Evolutionary conservation across 441 rosid genomes (phyloP), one percentile per base, ranked within the genome.

Genomic region (Adansonia madagascariensis): DNA sequence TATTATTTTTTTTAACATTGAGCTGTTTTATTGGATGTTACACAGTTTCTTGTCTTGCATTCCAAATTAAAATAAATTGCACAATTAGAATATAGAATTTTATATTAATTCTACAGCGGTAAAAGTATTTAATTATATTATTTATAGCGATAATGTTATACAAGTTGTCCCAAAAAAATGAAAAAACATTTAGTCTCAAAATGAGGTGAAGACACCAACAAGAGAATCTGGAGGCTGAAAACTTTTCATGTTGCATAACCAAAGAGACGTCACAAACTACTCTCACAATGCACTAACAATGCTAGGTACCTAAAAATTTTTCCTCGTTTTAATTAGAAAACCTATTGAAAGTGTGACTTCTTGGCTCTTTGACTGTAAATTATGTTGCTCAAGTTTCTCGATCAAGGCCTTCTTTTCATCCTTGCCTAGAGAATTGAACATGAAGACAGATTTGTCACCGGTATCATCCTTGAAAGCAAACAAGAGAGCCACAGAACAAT

Each of bases 391-490:
- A 31, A 91, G 92, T 78, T 86, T 94, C 82, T 83, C 79, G 18
- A 91, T 80, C 81, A 91, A 91, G 41, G 93, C 93, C 66, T 85
- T 82, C 91, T 89, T 84, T 83, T 31, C 97, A 46, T 86, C 91
- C 59, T 92, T 93, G 3, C 91, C 50, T 53, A 92, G 97, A 74
- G 92, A 57, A 63, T 88, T 88, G 90, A 94, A 94, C 83, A 76
- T 88, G 94, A 94, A 94, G 61, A 94, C 90, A 8, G 98, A 94
- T 79, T 94, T 94, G 75, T 94, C 98, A 3, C 98, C 98, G 0
- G 92, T 89, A 78, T 60, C 64, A 24, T 60, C 64, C 39, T 53
- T 71, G 12, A 78, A 82, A 63, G 18, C 2, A 43, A 70, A 74
- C 60, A 59, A 79, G 49, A 76, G 75, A 78, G 55, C 41, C 35